phyloP scores from a whole-genome alignment of 2,329 filamentous ascomycete genomes.

The Talaromyces sp. region DNA sequence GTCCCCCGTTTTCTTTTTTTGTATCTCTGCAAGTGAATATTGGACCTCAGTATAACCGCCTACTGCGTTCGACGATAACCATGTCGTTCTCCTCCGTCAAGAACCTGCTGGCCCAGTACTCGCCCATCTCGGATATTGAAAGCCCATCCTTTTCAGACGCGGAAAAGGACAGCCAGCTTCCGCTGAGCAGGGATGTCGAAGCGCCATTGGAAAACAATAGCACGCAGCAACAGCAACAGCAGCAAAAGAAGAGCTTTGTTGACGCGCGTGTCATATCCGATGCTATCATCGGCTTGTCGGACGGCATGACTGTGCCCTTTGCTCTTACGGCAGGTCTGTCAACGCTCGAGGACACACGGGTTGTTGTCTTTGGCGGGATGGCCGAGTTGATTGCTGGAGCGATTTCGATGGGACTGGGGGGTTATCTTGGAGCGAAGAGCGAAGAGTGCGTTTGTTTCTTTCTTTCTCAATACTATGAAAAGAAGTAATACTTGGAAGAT shows the following conservation, averaged over 20 bases:
- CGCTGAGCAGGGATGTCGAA: slow-evolving; percentile 1
- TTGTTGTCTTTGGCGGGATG: slow-evolving; percentile 66
- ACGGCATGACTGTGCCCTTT: slow-evolving; percentile 75
- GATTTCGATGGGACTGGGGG: slow-evolving; percentile 73
- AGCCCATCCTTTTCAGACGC: slow-evolving; percentile 6
- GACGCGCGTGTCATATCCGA: slow-evolving; percentile 44
- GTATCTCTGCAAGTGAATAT: not conserved
- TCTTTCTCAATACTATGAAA: not conserved
- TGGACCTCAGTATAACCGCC: too few relatives aligned
- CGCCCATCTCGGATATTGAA: slow-evolving; percentile 4
- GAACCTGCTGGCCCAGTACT: slow-evolving; percentile 10
- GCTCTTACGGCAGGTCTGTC: slow-evolving; percentile 67
- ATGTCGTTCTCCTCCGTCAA: slow-evolving; percentile 13
- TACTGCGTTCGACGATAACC: not conserved
- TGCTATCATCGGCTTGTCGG: slow-evolving; percentile 69
- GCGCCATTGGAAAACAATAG: not conserved
- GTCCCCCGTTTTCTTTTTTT: not conserved
- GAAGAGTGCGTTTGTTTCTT: slow-evolving; percentile 28
- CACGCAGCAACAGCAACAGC: not conserved
- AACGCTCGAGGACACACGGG: slow-evolving; percentile 56
- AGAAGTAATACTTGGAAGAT: too few relatives aligned
- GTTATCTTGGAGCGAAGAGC: slow-evolving; percentile 60
- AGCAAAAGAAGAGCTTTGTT: slow-evolving; percentile 16
- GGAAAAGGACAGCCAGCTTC: slow-evolving; percentile 8
- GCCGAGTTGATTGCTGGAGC: slow-evolving; percentile 71